phyloP scores from a whole-genome alignment of 2,329 filamentous ascomycete species.

The Diplodia mutila region DNA sequence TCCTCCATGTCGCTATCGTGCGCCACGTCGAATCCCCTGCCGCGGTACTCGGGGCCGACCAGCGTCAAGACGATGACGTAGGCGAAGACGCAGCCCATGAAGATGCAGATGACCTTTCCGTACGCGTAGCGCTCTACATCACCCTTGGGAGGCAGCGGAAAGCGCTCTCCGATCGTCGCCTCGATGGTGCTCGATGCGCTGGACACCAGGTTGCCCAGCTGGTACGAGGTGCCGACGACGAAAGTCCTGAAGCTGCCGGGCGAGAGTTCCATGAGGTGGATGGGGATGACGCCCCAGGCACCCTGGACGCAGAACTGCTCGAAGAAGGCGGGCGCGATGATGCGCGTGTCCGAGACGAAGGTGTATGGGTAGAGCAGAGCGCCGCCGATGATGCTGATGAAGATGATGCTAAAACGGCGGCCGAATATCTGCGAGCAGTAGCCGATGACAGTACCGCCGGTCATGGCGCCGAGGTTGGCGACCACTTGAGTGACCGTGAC shows the following conservation, averaged over 20 bases:
- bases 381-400: constrained; percentile 64
- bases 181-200: constrained; percentile 76
- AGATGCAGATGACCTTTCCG: constrained; percentile 84
- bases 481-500: constrained; percentile 56
- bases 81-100: constrained; percentile 81
- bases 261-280: constrained; percentile 74
- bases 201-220: constrained; percentile 75
- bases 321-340: constrained; percentile 84
- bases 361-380: constrained; percentile 84
- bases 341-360: constrained; percentile 62
- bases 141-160: constrained; percentile 65
- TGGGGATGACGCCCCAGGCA: constrained; percentile 45
- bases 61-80: constrained; percentile 66
- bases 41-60: constrained; percentile 59
- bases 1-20: constrained; percentile 41
- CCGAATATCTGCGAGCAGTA: constrained; percentile 53
- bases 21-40: constrained; percentile 37
- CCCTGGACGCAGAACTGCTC: constrained; percentile 55
- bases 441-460: constrained; percentile 51
- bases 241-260: constrained; percentile 75
- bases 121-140: constrained; percentile 56
- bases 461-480: constrained; percentile 55
- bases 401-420: constrained; percentile 52
- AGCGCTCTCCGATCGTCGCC: constrained; percentile 72
- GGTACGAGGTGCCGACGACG: constrained; percentile 73